Percentiles rank a stretch among this genome's conserved stretches.
Evolutionary conservation across 331 rosid species (phyloP).

Genomic region (Ulmus americana): DNA sequence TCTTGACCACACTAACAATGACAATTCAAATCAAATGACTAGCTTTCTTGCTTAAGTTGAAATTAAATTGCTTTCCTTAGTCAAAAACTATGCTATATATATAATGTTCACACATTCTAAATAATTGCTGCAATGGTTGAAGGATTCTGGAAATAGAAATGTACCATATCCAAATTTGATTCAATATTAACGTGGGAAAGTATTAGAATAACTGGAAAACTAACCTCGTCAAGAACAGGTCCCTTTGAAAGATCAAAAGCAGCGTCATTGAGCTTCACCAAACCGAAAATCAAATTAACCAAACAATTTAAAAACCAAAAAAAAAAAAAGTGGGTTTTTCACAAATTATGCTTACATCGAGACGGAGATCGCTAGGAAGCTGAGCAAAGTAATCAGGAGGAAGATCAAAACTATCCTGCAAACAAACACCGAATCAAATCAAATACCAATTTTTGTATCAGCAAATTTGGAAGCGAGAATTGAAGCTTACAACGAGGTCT

Average conservation of each 20-base stretch:
- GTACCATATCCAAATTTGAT: background rate
- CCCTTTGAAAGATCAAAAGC: constrained; percentile 93
- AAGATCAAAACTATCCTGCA: constrained; percentile 80
- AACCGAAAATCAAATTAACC: background rate
- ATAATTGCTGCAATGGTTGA: no score
- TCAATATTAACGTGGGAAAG: background rate
- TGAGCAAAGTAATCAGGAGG: constrained; percentile 63
- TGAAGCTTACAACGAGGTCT: constrained; percentile 50
- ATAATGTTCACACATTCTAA: no score
- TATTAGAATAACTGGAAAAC: constrained; percentile 22
- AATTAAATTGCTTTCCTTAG: background rate
- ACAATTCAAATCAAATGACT: constrained; percentile 3
- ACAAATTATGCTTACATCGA: constrained; percentile 49
- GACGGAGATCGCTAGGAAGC: constrained; percentile 79
- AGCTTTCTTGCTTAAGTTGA: no score
- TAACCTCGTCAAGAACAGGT: constrained; percentile 64
- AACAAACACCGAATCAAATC: background rate
- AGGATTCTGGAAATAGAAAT: no score
- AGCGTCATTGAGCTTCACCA: constrained; percentile 75
- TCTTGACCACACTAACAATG: constrained; percentile 73
- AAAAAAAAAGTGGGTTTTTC: background rate
- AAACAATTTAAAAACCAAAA: background rate
- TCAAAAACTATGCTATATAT: no score
- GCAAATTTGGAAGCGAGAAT: background rate
- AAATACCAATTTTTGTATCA: background rate